Conservation (phyloP, 1,284 basidiomycete genomes). For the Chondrostereum purpureum region DNA sequence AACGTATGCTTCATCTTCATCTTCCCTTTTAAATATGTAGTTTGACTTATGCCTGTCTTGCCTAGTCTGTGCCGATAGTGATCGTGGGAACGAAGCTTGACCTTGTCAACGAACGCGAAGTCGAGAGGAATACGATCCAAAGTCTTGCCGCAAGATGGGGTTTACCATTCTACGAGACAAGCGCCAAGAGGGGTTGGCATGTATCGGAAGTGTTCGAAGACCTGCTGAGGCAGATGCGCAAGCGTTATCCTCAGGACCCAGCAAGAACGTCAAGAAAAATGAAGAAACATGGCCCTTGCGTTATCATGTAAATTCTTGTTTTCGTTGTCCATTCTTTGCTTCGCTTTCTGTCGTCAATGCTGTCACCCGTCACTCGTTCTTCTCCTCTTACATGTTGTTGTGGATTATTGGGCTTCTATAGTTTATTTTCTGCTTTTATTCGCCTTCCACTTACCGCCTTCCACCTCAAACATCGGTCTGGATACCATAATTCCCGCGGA, state of each 20-base stretch:
- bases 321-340: not conserved
- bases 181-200: constrained; percentile 77
- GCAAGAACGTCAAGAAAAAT: constrained; percentile 26
- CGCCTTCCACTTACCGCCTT: too few species aligned
- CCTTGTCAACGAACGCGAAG: constrained; percentile 76
- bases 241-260: constrained; percentile 47
- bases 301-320: constrained; percentile 23
- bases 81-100: constrained; percentile 88
- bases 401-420: not conserved
- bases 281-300: constrained; percentile 24
- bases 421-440: too few species aligned
- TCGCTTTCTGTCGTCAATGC: not conserved
- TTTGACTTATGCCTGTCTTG: constrained; percentile 6
- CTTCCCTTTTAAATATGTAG: too few species aligned
- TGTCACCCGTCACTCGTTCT: not conserved
- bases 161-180: constrained; percentile 80
- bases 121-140: constrained; percentile 60
- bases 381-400: not conserved
- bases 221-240: constrained; percentile 68
- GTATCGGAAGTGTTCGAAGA: constrained; percentile 76
- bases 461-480: too few species aligned
- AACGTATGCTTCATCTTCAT: constrained; percentile 32
- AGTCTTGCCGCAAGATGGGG: constrained; percentile 62
- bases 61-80: constrained; percentile 69
- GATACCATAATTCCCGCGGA: too few species aligned